These are phyloP conservation scores for Blastobotrys ciferrii DNA, from an alignment of 1,139 yeast genomes.

Conservation along the genomic window DNA sequence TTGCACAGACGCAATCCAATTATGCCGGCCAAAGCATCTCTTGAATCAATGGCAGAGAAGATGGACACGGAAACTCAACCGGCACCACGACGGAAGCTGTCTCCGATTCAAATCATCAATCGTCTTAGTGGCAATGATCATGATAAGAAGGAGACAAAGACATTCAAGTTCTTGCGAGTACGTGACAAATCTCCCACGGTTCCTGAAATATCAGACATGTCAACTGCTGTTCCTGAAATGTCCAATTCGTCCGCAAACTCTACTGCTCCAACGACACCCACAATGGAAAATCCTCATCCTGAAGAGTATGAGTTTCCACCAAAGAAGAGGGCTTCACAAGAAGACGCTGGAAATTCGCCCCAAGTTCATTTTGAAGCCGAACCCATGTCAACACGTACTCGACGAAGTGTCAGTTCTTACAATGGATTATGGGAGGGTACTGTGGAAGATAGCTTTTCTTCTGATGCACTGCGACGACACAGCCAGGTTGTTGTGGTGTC, in stretches of 20 bases:
- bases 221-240: constrained; percentile 4
- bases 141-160: neutral
- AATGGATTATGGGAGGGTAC: constrained; percentile 1
- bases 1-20: constrained; percentile 9
- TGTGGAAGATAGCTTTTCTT: constrained; percentile 2
- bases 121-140: constrained; percentile 2
- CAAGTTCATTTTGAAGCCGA: neutral
- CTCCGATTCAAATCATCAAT: constrained; percentile 6
- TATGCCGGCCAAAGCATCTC: constrained; percentile 6
- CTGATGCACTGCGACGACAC: neutral
- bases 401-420: neutral
- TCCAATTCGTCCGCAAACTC: constrained; percentile 1
- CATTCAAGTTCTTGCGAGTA: constrained; percentile 11
- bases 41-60: constrained; percentile 2
- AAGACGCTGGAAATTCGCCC: neutral
- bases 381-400: neutral
- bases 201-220: neutral
- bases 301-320: constrained; percentile 2
- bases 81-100: constrained; percentile 1
- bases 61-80: constrained; percentile 2
- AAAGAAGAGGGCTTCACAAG: neutral
- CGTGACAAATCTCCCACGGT: constrained; percentile 9
- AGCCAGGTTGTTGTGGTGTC: neutral
- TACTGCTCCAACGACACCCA: neutral
- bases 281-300: neutral